Evolutionary conservation across 1,284 basidiomycete genomes (phyloP).

Genomic region (Athelia psychrophila): DNA sequence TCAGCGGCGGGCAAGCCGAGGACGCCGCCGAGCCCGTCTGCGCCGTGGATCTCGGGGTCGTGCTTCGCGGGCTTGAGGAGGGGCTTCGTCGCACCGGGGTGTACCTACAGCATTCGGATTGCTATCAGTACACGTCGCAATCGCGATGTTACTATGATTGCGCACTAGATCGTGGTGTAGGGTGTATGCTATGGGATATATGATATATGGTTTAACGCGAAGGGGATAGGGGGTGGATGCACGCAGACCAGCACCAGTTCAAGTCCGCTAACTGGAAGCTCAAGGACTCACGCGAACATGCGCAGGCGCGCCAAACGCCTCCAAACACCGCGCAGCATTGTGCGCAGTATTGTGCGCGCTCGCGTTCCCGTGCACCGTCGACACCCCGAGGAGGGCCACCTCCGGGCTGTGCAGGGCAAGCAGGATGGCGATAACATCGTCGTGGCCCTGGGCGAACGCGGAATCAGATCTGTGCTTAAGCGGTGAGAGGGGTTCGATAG

Average conservation of each 20-base stretch:
- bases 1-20: constrained; percentile 59
- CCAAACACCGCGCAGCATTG: constrained; percentile 73
- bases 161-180: too few species aligned
- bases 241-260: too few species aligned
- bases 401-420: constrained; percentile 64
- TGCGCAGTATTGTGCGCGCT: constrained; percentile 56
- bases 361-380: constrained; percentile 80
- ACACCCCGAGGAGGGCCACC: constrained; percentile 73
- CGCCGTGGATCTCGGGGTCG: constrained; percentile 77
- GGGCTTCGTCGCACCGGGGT: constrained; percentile 67
- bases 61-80: constrained; percentile 49
- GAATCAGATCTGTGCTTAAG: background rate
- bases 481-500: background rate
- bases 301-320: constrained; percentile 61
- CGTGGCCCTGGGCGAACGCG: constrained; percentile 69
- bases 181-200: too few species aligned
- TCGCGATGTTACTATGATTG: too few species aligned
- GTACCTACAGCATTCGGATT: constrained; percentile 37
- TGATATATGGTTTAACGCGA: too few species aligned
- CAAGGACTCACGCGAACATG: constrained; percentile 36
- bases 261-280: too few species aligned
- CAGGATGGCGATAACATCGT: constrained; percentile 80
- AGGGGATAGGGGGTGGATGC: too few species aligned
- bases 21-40: constrained; percentile 77
- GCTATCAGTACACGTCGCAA: too few species aligned